A percentile compares a stretch with the other conserved stretches of the same genome.
Evolutionary conservation across 2,329 filamentous ascomycete species (phyloP).

Genomic region (Aureobasidium sp.): DNA sequence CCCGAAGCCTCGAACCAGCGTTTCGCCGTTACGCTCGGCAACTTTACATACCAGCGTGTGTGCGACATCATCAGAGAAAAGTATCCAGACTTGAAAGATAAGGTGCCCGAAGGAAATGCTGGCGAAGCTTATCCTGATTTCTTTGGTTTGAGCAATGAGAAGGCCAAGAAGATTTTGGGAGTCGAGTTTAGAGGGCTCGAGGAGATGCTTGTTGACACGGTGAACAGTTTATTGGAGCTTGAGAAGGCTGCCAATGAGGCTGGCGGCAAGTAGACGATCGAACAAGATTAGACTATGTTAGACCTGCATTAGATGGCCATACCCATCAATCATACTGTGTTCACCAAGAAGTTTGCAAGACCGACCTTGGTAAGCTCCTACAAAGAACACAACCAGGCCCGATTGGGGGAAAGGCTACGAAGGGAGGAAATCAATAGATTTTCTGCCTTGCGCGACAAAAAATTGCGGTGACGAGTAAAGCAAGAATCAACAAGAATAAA

Average conservation of each 20-base stretch:
- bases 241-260: neutral
- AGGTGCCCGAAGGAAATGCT: slow-evolving; percentile 5
- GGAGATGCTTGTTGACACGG: slow-evolving; percentile 51
- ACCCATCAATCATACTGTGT: too few species aligned
- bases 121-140: slow-evolving; percentile 32
- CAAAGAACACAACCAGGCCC: too few species aligned
- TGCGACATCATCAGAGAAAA: slow-evolving; percentile 43
- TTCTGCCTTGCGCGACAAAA: neutral
- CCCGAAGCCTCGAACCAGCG: slow-evolving; percentile 21
- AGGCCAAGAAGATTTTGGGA: slow-evolving; percentile 37
- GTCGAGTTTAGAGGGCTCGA: slow-evolving; percentile 51
- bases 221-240: slow-evolving; percentile 38
- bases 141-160: slow-evolving; percentile 27
- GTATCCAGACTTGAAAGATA: slow-evolving; percentile 38
- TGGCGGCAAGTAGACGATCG: neutral
- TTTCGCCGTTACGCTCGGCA: slow-evolving; percentile 47
- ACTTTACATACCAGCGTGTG: slow-evolving; percentile 49
- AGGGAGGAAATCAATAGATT: too few species aligned
- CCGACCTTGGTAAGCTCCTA: too few species aligned
- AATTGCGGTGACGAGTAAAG: neutral
- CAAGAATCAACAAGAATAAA: too few species aligned
- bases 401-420: too few species aligned
- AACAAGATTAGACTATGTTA: too few species aligned
- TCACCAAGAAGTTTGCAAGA: too few species aligned
- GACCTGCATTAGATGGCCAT: too few species aligned